Base-by-base conservation (phyloP, 2,329 filamentous ascomycete species). In the Exophiala sideris region DNA sequence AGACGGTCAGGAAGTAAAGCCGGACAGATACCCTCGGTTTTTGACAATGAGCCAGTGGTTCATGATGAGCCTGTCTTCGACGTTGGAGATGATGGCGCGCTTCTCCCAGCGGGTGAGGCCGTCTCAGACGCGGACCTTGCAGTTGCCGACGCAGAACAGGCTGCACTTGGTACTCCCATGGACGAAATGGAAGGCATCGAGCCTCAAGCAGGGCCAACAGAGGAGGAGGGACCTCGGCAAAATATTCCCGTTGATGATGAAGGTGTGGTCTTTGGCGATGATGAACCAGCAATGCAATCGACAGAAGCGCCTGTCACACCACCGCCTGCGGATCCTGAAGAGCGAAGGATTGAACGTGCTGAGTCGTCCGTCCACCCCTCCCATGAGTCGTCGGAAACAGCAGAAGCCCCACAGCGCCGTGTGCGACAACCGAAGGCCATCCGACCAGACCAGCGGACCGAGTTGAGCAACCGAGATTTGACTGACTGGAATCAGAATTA, bases 21-120 rank as follows among this genome's bases (percentile, higher is more conserved):
- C n/a, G 67, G 50, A 12, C 48, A 41, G 59, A 52, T 38, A 56
- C 52, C 54, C 39, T 48, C 66, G 59, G 6, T 67, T 47, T 62
- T 69, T 16, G 70, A 70, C 38, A 75, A 76, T 47, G 70, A 70
- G 9, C 71, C 76, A 16, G 67, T 79, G 16, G 16, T 18, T 18
- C 16, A 18, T 18, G 16, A 18, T 18, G 16, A 70, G 9, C 71
- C 76, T 16, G 67, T 79, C 48, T 84, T 87, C 61, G 78, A 76
- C 35, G 79, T 87, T 59, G 83, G 85, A 59, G 81, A 77, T 11
- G 77, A 86, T 56, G 84, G 83, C 6, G 79, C 81, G 58, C 69
- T 86, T 55, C 71, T 76, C 62, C 67, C 73, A 44, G 74, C 18
- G 8, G 48, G 50, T 40, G 42, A 48, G 8, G 34, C 7, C 3